Evolutionary conservation across 139 green algal genomes (phyloP), one percentile per base, ranked within the genome.

Genomic region (Tetraselmis striata): DNA sequence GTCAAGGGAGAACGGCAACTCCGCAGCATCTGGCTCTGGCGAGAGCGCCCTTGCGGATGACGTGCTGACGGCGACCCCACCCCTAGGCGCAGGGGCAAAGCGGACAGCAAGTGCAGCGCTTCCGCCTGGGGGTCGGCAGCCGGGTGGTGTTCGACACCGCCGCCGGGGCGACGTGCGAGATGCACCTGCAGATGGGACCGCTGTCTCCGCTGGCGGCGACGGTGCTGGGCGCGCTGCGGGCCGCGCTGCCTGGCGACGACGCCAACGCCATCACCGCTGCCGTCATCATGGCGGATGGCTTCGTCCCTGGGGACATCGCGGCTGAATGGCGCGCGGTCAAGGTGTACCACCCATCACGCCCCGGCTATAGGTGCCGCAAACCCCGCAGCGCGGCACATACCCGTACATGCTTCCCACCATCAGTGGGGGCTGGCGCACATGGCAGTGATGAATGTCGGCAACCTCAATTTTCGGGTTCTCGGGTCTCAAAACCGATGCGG

Each of bases 211-310:
- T 94, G 79, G 83, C 88, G 0, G 30, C 22, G 0, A 67, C 79
- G 1, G 88, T 84, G 24, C 78, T 94, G 32, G 77, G 87, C 23
- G 91, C 88, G 24, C 81, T 94, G 31, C 76, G 82, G 0, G 84
- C 85, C 1, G 85, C 80, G 18, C 87, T 94, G 32, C 75, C 80
- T 0, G 11, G 81, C 22, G 76, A 85, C 22, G n/a, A 74, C 0
- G 90, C 84, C 81, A 82, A 83, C 31, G 77, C 77, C 23, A 74
- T 31, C 30, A 74, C 58, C 31, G 28, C 23, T 22, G 32, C 2
- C 31, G 31, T 28, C 2, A 26, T 82, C 23, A 31, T 31, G n/a
- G 78, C 32, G 18, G 31, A 31, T 22, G 78, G 32, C 22, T 30
- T 31, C 28, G 58, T 1, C 30, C 29, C 27, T 30, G 78, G n/a